Evolutionary conservation across 2,329 filamentous ascomycete species (phyloP), one percentile per base, ranked within the genome.

Genomic region (Hysterium pulicare): DNA sequence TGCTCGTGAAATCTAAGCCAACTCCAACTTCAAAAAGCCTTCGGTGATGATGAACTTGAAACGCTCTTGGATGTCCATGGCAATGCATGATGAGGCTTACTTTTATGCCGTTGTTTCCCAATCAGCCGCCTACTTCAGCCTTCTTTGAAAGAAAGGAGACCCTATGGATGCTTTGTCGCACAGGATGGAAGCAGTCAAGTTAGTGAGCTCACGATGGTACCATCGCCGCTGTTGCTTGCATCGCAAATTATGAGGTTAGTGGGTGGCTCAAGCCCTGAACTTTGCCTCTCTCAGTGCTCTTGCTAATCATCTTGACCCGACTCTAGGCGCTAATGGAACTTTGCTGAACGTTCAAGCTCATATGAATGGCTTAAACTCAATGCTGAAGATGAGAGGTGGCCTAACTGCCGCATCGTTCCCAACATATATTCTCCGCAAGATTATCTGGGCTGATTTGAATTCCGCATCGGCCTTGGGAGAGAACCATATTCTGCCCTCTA

Each of bases 321-420:
- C 32, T n/a, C 5, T 19, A 34, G 32, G 32, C 32, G 4, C 11
- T 11, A 34, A 34, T 11, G 32, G 32, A 16, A 16, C 11, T 5
- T 19, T 34, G 4, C 15, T 34, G 5, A 34, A 19, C 32, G 32
- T 34, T 17, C 32, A 34, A 11, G 16, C 21, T 17, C 32, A 34
- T 19, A 34, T 34, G 32, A 34, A 34, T 17, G 32, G 32, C 11
- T 19, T 34, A 34, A 19, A 34, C 11, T 17, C 13, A 11, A 34
- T 34, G 32, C 15, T 34, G 11, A 34, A 34, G 32, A 34, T 34
- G 32, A 34, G 32, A 17, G 32, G 32, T 34, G 32, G 32, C 11
- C 11, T 34, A 19, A 19, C 17, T 34, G 16, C 32, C 16, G 32
- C 13, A 19, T 15, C 10, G 4, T 34, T 34, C 16, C 32, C 32